A percentile compares a stretch with the other conserved stretches of the same genome.
Conservation (phyloP, 257 asterid species). For the Hygrophila difformis region DNA sequence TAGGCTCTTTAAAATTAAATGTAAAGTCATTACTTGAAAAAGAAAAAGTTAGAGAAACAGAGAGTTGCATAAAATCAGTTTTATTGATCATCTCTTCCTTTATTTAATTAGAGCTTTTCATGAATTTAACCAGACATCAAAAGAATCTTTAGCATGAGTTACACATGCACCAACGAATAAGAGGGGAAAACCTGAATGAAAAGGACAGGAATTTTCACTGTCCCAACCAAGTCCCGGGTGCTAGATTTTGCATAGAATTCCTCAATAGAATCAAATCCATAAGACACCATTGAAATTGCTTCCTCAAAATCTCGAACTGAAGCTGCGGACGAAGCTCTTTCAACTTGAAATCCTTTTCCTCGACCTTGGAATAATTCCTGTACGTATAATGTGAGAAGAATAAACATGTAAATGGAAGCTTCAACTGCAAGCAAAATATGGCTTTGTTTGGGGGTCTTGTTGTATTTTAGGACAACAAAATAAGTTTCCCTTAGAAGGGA, state of each 20-base stretch:
- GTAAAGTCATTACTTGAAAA: too few species aligned
- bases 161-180: too few species aligned
- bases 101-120: too few species aligned
- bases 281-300: conserved; percentile 80
- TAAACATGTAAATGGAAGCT: conserved; percentile 10
- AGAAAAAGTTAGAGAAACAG: conserved; percentile 1
- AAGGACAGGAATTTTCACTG: conserved; percentile 86
- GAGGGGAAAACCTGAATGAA: conserved; percentile 68
- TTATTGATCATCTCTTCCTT: too few species aligned
- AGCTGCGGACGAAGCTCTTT: conserved; percentile 62
- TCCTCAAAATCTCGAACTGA: conserved; percentile 72
- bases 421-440: background rate
- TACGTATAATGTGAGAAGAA: conserved; percentile 13
- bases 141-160: too few species aligned
- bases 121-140: too few species aligned
- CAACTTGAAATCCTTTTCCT: conserved; percentile 75
- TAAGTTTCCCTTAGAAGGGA: too few species aligned
- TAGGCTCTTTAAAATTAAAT: background rate
- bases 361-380: conserved; percentile 96
- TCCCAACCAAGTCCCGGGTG: conserved; percentile 61
- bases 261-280: conserved; percentile 60
- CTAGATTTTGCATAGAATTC: conserved; percentile 81
- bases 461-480: too few species aligned
- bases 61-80: background rate
- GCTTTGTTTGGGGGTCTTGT: background rate